These are phyloP conservation scores for Phytophthora niederhauseri DNA, from an alignment of 352 stramenopile genomes.

Conservation along the genomic window DNA sequence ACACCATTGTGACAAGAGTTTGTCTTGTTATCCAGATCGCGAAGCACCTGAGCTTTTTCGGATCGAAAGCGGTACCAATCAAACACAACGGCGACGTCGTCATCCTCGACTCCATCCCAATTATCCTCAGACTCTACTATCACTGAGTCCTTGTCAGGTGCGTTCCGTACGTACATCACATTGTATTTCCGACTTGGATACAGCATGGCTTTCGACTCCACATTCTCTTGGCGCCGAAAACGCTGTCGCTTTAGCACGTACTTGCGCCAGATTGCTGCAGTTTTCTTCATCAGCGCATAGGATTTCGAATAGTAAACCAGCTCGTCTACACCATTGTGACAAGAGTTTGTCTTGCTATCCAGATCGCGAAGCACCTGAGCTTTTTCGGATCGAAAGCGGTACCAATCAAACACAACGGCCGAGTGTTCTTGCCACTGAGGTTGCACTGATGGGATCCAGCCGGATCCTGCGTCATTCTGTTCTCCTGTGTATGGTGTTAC, in stretches of 20 bases:
- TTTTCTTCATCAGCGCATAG: conserved; percentile 56
- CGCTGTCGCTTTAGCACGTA: conserved; percentile 31
- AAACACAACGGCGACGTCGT: too few species aligned
- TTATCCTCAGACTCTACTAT: conserved; percentile 10
- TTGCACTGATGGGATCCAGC: conserved; percentile 24
- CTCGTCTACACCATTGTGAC: conserved; percentile 21
- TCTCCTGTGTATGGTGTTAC: not conserved
- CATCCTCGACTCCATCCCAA: conserved; percentile 18
- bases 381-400: conserved; percentile 36
- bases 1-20: conserved; percentile 4
- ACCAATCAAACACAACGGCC: conserved; percentile 37
- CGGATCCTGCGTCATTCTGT: not conserved
- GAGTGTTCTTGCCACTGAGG: conserved; percentile 29
- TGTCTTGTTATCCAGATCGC: not conserved
- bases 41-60: conserved; percentile 28
- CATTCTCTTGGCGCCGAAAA: conserved; percentile 23
- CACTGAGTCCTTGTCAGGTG: conserved; percentile 11
- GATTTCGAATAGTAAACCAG: conserved; percentile 61
- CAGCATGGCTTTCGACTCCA: conserved; percentile 21
- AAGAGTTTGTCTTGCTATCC: conserved; percentile 1
- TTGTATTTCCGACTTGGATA: conserved; percentile 30
- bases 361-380: conserved; percentile 16
- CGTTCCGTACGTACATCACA: conserved; percentile 34
- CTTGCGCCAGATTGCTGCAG: conserved; percentile 46
- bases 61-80: conserved; percentile 40